Evolutionary conservation across 208 protist genomes (phyloP), one percentile per base, ranked within the genome.

Genomic region (Leishmania gerbilli): DNA sequence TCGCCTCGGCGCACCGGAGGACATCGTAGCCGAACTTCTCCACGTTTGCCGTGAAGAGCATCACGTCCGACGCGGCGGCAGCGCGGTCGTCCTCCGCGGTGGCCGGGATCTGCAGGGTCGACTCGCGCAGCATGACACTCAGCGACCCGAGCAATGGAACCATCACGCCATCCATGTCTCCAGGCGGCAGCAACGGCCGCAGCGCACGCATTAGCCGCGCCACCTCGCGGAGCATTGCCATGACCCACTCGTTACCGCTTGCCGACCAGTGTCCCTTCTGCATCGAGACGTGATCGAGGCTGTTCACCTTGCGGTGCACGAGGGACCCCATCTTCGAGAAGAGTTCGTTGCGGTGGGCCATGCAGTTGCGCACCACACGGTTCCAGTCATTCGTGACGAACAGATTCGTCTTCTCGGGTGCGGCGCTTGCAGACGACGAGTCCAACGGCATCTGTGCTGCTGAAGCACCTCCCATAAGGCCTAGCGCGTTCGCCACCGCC

Each of bases 21-120:
- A 97, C 95, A 79, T 96, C 92, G 77, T 92, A 98, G 47, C 96
- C 96, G 79, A 98, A 98, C 64, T 90, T 91, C 86, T 98, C 93
- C 9, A 97, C 89, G 79, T 98, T 98, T 17, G 91, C 91, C 79
- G 94, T 96, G 87, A 97, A 98, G 58, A 97, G 88, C 56, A 96
- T 83, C 68, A 97, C 85, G 76, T 97, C 94, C 11, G 93, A 95
- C 55, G 76, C 84, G 37, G 86, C 86, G 7, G 84, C 64, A 9
- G 84, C 82, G 24, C 82, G 76, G 31, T 85, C 82, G 58, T 91
- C 91, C 2, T 75, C 34, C 21, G 71, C 79, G 51, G 88, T 71
- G 37, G 76, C 82, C 11, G 88, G 87, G 55, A 92, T 87, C 37
- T 80, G 69, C 2, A 74, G 51, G 15, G 93, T 95, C 34, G 90